Evolutionary conservation across 1,139 yeast genomes (phyloP).

Genomic region (Debaryomycetaceae sp.): DNA sequence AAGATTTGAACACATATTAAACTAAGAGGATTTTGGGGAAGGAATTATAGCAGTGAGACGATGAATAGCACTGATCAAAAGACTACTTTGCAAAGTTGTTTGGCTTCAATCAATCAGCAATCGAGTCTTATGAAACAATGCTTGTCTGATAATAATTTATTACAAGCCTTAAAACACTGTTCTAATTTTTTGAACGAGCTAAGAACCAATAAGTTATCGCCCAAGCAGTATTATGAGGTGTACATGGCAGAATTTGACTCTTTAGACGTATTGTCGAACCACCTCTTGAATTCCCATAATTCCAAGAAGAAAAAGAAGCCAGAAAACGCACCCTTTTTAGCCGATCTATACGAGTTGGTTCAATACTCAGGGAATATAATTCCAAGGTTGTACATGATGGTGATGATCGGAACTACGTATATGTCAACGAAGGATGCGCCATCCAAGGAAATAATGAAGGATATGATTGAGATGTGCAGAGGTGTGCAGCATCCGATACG

Average conservation of each 20-base stretch:
- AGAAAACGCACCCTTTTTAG: slow-evolving; percentile 55
- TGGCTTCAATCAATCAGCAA: slow-evolving; percentile 64
- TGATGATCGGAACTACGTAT: slow-evolving; percentile 89
- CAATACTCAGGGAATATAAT: slow-evolving; percentile 93
- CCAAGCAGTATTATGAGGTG: slow-evolving; percentile 91
- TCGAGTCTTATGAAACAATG: slow-evolving; percentile 74
- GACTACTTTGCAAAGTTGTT: slow-evolving; percentile 45
- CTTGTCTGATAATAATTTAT: slow-evolving; percentile 64
- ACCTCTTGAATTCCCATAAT: slow-evolving; percentile 65
- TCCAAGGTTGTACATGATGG: slow-evolving; percentile 91
- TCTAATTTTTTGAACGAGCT: slow-evolving; percentile 80
- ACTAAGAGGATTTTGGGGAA: background rate
- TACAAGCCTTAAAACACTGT: slow-evolving; percentile 89
- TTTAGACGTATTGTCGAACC: slow-evolving; percentile 62
- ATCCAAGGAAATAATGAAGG: slow-evolving; percentile 81
- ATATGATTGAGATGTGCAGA: slow-evolving; percentile 96
- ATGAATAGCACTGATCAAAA: slow-evolving; percentile 12
- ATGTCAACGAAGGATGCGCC: slow-evolving; percentile 80
- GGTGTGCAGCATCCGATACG: slow-evolving; percentile 97
- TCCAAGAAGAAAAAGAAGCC: slow-evolving; percentile 23
- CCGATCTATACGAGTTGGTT: slow-evolving; percentile 89
- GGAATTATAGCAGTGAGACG: slow-evolving; percentile 1
- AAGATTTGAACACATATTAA: background rate
- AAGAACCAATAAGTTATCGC: slow-evolving; percentile 71
- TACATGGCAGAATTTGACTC: slow-evolving; percentile 87